Evolutionary conservation across 345 rosid species (phyloP), one percentile per base, ranked within the genome.

Genomic region (Hypericum perforatum): DNA sequence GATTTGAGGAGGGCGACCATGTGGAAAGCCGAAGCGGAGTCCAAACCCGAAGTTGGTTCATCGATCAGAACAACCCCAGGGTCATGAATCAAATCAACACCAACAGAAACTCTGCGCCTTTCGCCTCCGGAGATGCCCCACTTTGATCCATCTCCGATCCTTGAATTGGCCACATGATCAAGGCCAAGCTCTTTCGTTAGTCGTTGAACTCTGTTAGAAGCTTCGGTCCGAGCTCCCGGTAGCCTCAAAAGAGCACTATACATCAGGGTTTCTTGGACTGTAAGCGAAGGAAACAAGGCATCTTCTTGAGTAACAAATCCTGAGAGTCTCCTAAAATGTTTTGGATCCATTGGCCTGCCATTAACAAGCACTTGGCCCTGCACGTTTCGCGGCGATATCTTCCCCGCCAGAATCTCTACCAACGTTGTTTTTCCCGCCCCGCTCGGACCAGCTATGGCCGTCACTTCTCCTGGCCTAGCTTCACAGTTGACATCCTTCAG

Each of bases 11-110:
- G 67, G 52, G 64, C 77, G 40, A 79, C 66, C 22, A 80, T 67
- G 53, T 80, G 91, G 43, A 90, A 82, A 52, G 97, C 97, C 0
- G 95, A 82, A 0, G 86, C 94, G 0, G 97, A 90, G 66, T 90
- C 97, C 72, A 90, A 63, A 11, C 97, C 91, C 13, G 95, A 90
- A 62, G 95, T 90, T n/a, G 97, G 97, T 63, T 90, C 97, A 64
- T 90, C 95, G 7, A 90, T 77, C 67, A 90, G 47, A 57, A 90
- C 61, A 68, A 86, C 85, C n/a, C 74, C 74, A 38, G 97, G 95
- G 50, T 86, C 89, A 63, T 90, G 95, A 62, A 90, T 94, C 49
- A 90, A 69, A 54, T 90, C 97, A 61, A 86, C 91, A 49, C 94
- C 97, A 53, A 90, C 79, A 0, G 96, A 90, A 62, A 82, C 96